Conservation (phyloP, 23 red algal genomes). For the Gracilaria domingensis region DNA sequence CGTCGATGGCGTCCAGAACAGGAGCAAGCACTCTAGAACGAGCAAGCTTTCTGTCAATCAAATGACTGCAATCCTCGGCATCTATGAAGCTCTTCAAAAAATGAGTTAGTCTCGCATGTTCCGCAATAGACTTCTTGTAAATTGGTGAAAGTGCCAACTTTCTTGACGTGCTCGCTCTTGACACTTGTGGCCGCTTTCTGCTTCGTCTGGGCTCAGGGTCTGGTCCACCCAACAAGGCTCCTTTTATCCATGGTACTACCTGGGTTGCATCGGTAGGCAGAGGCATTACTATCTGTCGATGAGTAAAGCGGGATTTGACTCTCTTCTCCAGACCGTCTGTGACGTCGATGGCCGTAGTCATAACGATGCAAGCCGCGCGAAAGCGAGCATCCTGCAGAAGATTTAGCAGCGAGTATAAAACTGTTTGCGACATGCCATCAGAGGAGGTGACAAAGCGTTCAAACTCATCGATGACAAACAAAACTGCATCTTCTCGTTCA, state of each 20-base stretch:
- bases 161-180: background rate
- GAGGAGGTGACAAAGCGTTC: slow-evolving; percentile 49
- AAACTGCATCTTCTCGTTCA: background rate
- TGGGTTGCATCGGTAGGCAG: background rate
- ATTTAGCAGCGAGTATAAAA: slow-evolving; percentile 67
- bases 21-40: slow-evolving; percentile 25
- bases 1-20: slow-evolving; percentile 39
- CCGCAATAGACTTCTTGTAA: no score
- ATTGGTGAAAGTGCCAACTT: background rate
- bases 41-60: slow-evolving; percentile 25
- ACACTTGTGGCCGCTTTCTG: background rate
- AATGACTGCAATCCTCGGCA: background rate
- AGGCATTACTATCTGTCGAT: slow-evolving; percentile 52
- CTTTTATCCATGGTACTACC: background rate
- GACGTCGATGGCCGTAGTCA: slow-evolving; percentile 51
- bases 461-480: slow-evolving; percentile 60
- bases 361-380: slow-evolving; percentile 60
- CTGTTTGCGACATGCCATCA: slow-evolving; percentile 32
- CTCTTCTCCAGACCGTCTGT: slow-evolving; percentile 70
- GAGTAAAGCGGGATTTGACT: slow-evolving; percentile 59
- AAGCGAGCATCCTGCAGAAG: slow-evolving; percentile 44
- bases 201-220: background rate
- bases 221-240: background rate
- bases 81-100: slow-evolving; percentile 22
- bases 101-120: background rate